Base-by-base conservation (phyloP, 2,329 filamentous ascomycete species). In the Alternaria rosae region DNA sequence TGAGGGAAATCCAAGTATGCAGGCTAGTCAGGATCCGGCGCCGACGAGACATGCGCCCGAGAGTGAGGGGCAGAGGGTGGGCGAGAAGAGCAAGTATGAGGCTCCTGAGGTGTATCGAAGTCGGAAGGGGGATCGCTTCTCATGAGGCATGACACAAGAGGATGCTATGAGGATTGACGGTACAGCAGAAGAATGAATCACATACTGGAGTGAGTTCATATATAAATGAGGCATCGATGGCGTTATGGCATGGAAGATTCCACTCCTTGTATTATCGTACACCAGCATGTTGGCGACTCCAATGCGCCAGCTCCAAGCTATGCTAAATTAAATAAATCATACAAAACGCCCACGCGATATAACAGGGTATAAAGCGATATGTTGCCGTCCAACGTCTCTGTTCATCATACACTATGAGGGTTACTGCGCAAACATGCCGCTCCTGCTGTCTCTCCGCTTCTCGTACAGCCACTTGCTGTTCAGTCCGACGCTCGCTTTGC, bases 391-490 rank as follows among this genome's bases (percentile, higher is more conserved):
- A 35, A 30, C 35, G 4, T 60, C 35, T 38, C 35, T 35, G 35
- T 56, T 8, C 26, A 59, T 35, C 12, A 38, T 15, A 23, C 28
- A 20, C 48, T 15, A 48, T 25, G 45, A 41, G 4, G 11, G 25
- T 25, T 32, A 28, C 53, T 50, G 77, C 9, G 60, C 65, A 61
- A 78, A 78, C 52, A 79, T 53, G 48, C 62, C 72, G 56, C 70
- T 78, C 54, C 72, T 65, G 82, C 76, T 88, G 77, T 76, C 89
- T 83, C 71, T 75, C 17, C 91, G 91, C 80, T 89, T 92, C 79
- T 97, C 93, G 76, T 97, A 98, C 62, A 97, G 80, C 94, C 94
- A 98, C 82, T 95, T 97, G 82, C 89, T 97, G 80, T 94, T 97
- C 75, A 97, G 76, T 1, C 89, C 89, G 54, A 96, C 88, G 68